A percentile compares a stretch with the other conserved stretches of the same genome.
Evolutionary conservation across 2,329 filamentous ascomycete genomes (phyloP).

Genomic region (Arthroderma uncinatum): DNA sequence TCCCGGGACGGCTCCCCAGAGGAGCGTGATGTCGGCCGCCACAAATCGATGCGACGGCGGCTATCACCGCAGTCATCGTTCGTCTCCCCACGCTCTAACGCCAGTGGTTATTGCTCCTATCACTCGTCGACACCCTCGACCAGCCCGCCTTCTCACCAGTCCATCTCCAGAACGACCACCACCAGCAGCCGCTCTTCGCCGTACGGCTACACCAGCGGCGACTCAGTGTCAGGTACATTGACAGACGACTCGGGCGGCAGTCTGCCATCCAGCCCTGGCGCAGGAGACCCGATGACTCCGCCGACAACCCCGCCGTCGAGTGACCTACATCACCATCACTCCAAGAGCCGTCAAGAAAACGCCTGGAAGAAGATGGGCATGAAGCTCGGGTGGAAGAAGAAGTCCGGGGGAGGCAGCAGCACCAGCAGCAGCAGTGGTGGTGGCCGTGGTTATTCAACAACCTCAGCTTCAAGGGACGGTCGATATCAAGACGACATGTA

Average conservation of each 20-base stretch:
- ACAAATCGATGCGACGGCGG: constrained; percentile 12
- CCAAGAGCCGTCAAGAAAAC: constrained; percentile 36
- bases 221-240: constrained; percentile 29
- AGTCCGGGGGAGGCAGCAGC: constrained; percentile 11
- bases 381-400: constrained; percentile 38
- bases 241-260: constrained; percentile 39
- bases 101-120: constrained; percentile 16
- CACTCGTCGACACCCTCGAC: constrained; percentile 26
- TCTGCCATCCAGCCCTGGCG: constrained; percentile 30
- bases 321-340: constrained; percentile 32
- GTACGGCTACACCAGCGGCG: constrained; percentile 29
- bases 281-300: constrained; percentile 40
- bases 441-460: not conserved
- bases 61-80: constrained; percentile 15
- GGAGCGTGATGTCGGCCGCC: constrained; percentile 9
- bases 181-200: constrained; percentile 25
- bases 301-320: constrained; percentile 41
- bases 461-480: not conserved
- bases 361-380: constrained; percentile 45
- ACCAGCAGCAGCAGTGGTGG: not conserved
- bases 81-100: constrained; percentile 14
- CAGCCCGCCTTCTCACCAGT: constrained; percentile 18
- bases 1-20: constrained; percentile 8
- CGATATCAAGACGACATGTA: not conserved
- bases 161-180: constrained; percentile 23